Conservation (phyloP, 345 rosid genomes). For the Citrus australasica region DNA sequence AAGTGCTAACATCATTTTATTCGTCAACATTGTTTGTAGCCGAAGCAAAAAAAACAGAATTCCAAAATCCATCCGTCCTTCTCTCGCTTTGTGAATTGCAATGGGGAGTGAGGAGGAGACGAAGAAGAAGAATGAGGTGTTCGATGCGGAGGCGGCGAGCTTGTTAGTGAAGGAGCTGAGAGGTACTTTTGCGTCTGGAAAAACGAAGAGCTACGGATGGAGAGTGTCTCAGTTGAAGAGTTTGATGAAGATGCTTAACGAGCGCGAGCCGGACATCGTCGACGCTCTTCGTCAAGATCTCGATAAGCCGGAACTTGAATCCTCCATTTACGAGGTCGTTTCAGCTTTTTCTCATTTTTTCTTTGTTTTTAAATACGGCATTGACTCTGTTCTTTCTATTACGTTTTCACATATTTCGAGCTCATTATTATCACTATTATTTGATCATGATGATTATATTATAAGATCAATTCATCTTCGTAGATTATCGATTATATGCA, state of each 20-base stretch:
- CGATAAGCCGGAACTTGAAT: constrained; percentile 73
- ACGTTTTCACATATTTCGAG: not conserved
- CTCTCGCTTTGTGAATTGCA: not conserved
- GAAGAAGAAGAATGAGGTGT: constrained; percentile 14
- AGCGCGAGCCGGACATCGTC: constrained; percentile 63
- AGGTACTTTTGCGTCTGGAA: constrained; percentile 46
- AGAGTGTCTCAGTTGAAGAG: constrained; percentile 64
- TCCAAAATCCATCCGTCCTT: not conserved
- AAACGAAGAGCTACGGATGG: constrained; percentile 73
- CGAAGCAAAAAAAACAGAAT: not conserved
- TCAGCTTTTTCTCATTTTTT: not conserved
- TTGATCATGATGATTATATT: not conserved
- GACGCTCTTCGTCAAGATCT: constrained; percentile 75
- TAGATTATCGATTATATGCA: not conserved
- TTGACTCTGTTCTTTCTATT: not conserved
- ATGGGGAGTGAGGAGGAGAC: constrained; percentile 26
- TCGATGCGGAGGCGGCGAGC: constrained; percentile 51
- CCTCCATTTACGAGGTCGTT: constrained; percentile 67
- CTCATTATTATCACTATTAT: not conserved
- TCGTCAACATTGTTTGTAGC: not conserved
- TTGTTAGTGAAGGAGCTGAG: constrained; percentile 50
- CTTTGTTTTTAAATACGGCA: not conserved
- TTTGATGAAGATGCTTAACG: constrained; percentile 45
- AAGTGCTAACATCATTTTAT: too few relatives aligned
- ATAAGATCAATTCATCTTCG: not conserved